A percentile compares a stretch with the other conserved stretches of the same genome.
Evolutionary conservation across 2,329 filamentous ascomycete genomes (phyloP).

Genomic region (Trichoderma simmonsii): DNA sequence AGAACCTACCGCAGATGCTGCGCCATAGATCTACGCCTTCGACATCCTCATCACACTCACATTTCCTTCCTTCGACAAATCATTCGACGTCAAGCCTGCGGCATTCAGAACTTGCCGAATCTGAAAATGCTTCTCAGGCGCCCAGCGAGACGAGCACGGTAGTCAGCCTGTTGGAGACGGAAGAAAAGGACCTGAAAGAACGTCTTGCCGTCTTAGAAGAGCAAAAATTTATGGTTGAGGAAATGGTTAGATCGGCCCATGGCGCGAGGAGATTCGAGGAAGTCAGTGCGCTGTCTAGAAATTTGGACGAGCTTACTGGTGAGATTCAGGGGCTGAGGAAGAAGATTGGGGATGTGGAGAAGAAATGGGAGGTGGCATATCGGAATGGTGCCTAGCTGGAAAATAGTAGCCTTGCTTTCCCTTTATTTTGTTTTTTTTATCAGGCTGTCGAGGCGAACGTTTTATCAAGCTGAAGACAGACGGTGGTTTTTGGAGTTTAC

Average conservation of each 20-base stretch:
- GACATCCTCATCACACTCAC: conserved; percentile 28
- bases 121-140: conserved; percentile 45
- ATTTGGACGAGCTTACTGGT: conserved; percentile 74
- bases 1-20: conserved; percentile 66
- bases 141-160: conserved; percentile 52
- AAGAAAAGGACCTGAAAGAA: conserved; percentile 80
- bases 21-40: conserved; percentile 39
- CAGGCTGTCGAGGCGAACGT: background rate
- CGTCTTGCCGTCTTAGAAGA: conserved; percentile 82
- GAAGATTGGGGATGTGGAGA: conserved; percentile 65
- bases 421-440: background rate
- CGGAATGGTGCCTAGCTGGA: conserved; percentile 27
- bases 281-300: conserved; percentile 72
- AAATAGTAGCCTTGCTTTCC: background rate
- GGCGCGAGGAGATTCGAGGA: conserved; percentile 81
- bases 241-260: conserved; percentile 78
- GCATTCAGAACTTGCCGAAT: conserved; percentile 45
- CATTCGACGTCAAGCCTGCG: conserved; percentile 40
- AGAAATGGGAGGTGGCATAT: conserved; percentile 54
- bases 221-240: conserved; percentile 82
- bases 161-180: conserved; percentile 64
- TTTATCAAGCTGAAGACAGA: background rate
- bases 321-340: conserved; percentile 69
- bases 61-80: conserved; percentile 35
- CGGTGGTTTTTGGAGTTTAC: background rate